phyloP scores from a whole-genome alignment of 2,329 filamentous ascomycete genomes.

The Colletotrichum gigasporum region DNA sequence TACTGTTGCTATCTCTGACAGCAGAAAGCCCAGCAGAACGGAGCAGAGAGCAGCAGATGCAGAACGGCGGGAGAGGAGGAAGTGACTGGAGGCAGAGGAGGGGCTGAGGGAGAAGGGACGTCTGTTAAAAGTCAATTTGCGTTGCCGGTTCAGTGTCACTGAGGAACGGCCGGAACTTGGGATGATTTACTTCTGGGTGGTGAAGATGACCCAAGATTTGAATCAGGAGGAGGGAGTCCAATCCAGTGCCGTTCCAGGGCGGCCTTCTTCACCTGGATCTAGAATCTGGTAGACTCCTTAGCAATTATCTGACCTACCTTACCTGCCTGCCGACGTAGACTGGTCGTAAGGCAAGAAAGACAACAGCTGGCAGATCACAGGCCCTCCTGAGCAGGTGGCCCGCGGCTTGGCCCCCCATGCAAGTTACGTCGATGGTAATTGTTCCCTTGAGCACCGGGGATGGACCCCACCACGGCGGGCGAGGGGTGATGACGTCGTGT shows the following conservation, averaged over 20 bases:
- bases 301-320: conserved; percentile 1
- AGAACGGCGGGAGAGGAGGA: not conserved
- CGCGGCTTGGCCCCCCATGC: conserved; percentile 16
- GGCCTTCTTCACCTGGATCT: not conserved
- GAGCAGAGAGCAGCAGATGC: not conserved
- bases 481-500: conserved; percentile 30
- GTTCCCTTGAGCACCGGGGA: not conserved
- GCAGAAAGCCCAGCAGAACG: not conserved
- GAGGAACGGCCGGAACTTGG: conserved; percentile 20
- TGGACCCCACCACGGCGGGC: conserved; percentile 19
- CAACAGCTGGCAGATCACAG: conserved; percentile 3
- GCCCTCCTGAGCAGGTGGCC: not conserved
- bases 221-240: not conserved
- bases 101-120: not conserved
- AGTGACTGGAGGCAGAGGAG: not conserved
- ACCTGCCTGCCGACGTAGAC: not conserved
- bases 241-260: too few species aligned
- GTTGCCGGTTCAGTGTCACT: not conserved
- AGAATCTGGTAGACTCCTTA: conserved; percentile 23
- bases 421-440: conserved; percentile 25
- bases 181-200: conserved; percentile 9
- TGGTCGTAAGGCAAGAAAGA: not conserved
- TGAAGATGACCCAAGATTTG: not conserved
- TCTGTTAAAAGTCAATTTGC: not conserved
- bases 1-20: not conserved